These are phyloP conservation scores for Euphrasia arctica DNA, from an alignment of 305 asterid genomes.

Conservation along the genomic window DNA sequence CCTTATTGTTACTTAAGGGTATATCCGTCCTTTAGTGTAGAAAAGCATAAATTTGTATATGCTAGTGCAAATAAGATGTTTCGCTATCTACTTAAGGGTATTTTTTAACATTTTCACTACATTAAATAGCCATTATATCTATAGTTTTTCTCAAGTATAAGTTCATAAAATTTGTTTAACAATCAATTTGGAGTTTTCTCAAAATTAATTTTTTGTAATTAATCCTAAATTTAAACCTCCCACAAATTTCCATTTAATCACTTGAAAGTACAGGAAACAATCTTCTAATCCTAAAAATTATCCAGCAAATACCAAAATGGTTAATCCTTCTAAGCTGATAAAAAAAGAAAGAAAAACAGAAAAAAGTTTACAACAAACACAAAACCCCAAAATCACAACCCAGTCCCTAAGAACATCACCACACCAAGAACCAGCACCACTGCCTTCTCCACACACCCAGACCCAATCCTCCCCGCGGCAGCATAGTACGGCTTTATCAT, in stretches of 20 bases:
- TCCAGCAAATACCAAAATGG: constrained; percentile 22
- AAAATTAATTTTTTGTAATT: not conserved
- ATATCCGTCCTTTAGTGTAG: no score
- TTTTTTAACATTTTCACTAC: no score
- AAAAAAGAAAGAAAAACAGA: no score
- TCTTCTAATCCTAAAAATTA: constrained; percentile 12
- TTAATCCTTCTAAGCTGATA: constrained; percentile 1
- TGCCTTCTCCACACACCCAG: constrained; percentile 12
- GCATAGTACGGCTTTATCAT: constrained; percentile 56
- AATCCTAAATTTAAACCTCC: not conserved
- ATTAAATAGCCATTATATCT: no score
- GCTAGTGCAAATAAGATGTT: no score
- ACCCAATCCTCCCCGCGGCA: constrained; percentile 33
- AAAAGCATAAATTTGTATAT: no score
- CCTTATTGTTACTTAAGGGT: no score
- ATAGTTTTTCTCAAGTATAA: no score
- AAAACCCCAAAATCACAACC: constrained; percentile 26
- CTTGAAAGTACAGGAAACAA: not conserved
- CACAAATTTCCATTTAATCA: no score
- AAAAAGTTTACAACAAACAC: constrained; percentile 10
- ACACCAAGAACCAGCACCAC: constrained; percentile 29
- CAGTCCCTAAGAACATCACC: constrained; percentile 28
- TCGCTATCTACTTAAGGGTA: no score
- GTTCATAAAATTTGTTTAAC: no score
- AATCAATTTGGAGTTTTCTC: no score